phyloP scores from a whole-genome alignment of 75 land plant genomes.

The Selaginella moellendorffii region DNA sequence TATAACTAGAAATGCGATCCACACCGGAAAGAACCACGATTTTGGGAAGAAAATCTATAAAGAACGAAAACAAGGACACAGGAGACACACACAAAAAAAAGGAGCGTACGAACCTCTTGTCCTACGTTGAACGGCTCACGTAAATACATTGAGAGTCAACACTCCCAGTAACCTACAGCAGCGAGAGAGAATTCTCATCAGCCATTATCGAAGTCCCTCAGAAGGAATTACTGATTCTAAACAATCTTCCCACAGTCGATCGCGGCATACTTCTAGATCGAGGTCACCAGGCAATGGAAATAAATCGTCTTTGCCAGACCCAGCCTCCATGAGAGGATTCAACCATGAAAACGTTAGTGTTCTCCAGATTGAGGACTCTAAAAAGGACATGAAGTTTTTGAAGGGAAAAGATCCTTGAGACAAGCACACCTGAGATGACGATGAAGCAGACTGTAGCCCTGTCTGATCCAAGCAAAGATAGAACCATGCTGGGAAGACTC shows the following conservation, averaged over 20 bases:
- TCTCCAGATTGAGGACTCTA: constrained; percentile 17
- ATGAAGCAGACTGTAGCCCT: too few relatives aligned
- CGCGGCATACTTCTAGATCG: constrained; percentile 35
- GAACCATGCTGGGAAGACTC: too few relatives aligned
- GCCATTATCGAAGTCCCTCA: not conserved
- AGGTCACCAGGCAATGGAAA: constrained; percentile 47
- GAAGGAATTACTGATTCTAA: constrained; percentile 7
- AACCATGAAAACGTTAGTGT: constrained; percentile 40
- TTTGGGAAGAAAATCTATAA: too few relatives aligned
- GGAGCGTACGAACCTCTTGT: constrained; percentile 58
- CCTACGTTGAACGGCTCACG: constrained; percentile 18
- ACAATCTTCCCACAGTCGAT: constrained; percentile 37
- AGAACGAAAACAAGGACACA: not conserved
- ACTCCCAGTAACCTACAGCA: constrained; percentile 55
- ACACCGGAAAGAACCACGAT: too few relatives aligned
- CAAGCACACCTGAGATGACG: too few relatives aligned
- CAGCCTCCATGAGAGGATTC: constrained; percentile 43
- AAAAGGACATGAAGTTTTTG: not conserved
- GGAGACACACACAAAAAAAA: too few relatives aligned
- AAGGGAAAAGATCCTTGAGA: too few relatives aligned
- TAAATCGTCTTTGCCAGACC: constrained; percentile 45
- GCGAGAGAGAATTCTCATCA: too few relatives aligned
- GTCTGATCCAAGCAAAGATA: too few relatives aligned
- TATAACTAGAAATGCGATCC: too few relatives aligned
- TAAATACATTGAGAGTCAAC: not conserved